Conservation (phyloP, 345 rosid species). For the Populus ilicifolia region DNA sequence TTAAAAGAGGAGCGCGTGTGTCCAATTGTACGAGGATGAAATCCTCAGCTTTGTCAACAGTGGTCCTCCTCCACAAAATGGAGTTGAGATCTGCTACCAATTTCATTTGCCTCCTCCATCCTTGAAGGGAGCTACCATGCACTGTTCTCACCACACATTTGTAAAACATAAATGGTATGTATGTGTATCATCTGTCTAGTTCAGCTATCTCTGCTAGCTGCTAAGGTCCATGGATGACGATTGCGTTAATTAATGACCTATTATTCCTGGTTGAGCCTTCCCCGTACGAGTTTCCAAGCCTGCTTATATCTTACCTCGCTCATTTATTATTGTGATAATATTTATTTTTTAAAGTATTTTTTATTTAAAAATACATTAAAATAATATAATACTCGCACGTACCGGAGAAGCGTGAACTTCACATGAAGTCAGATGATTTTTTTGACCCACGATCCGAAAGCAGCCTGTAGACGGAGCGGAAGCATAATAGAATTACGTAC, state of each 20-base stretch:
- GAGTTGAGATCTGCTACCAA: too few species aligned
- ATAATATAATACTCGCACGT: neutral
- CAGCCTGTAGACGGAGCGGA: neutral
- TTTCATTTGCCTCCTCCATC: neutral
- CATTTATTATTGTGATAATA: too few species aligned
- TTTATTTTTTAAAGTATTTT: too few species aligned
- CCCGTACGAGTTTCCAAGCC: too few species aligned
- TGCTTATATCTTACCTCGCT: too few species aligned
- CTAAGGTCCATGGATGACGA: neutral
- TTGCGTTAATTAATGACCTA: neutral
- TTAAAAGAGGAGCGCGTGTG: neutral
- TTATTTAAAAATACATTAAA: too few species aligned
- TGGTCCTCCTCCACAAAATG: too few species aligned
- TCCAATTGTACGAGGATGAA: too few species aligned
- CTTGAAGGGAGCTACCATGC: neutral
- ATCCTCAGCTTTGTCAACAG: too few species aligned
- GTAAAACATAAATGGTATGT: neutral
- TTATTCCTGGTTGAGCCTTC: too few species aligned
- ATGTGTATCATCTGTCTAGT: neutral
- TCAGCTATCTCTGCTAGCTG: neutral
- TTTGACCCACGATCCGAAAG: slow-evolving; percentile 5
- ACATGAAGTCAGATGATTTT: slow-evolving; percentile 12
- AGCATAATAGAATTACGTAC: neutral
- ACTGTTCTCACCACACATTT: neutral
- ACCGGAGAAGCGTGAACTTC: neutral